Evolutionary conservation across 768 basidiomycete genomes (phyloP), one percentile per base, ranked within the genome.

Genomic region (Obba rivulosa): DNA sequence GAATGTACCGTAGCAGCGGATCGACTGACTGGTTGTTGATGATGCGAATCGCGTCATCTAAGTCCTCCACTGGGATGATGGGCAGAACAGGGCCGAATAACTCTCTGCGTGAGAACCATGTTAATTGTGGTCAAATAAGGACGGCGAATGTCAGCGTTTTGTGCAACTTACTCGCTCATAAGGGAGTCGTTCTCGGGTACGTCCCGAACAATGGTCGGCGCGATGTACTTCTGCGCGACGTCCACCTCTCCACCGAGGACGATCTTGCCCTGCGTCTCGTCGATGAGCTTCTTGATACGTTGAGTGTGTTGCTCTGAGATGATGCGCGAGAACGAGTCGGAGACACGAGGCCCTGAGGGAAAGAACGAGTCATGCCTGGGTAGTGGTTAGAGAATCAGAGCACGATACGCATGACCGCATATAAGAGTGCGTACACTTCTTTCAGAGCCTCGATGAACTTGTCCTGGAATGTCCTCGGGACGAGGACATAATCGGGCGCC

Each of bases 81-180:
- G 86, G 83, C n/a, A 92, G 67, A 14, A 92, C 53, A 8, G 90
- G 89, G 0, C 89, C 90, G 56, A 92, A 92, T 35, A 91, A 71
- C 58, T 92, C 90, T 51, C 87, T 88, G 55, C 0, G n/a, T n/a
- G n/a, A n/a, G n/a, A n/a, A n/a, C n/a, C 25, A 11, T 5, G 9
- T 41, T 34, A 0, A 37, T 31, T 23, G 14, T n/a, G n/a, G n/a
- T n/a, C n/a, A n/a, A n/a, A 4, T 13, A 40, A 17, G 0, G 20
- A 37, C 50, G 34, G 37, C 11, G 13, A 9, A 3, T 23, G 9
- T 37, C 18, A 0, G 23, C 28, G 31, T 20, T 2, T 25, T 14
- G 16, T 13, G 9, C 45, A 13, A 69, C 81, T 46, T 54, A 84
- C 85, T 85, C 81, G 59, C 72, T 71, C 85, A 92, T 87, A 54